Percentiles rank a stretch among this genome's conserved stretches.
Conservation (phyloP, 2,329 filamentous ascomycete species). For the Chalara sp. region DNA sequence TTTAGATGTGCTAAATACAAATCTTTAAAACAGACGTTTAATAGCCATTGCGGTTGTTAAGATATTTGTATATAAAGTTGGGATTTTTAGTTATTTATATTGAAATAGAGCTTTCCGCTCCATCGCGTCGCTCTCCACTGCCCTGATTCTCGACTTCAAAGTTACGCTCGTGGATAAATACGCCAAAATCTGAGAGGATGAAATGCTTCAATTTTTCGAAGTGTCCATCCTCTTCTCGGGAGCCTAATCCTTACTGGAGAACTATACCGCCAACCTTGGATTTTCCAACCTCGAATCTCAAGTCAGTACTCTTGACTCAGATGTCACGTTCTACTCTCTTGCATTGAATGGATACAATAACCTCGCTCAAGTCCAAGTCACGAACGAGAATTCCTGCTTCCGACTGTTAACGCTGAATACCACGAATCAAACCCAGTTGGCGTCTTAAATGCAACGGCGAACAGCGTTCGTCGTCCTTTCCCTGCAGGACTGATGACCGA, state of each 20-base stretch:
- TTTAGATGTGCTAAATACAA: too few relatives aligned
- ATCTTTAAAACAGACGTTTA: too few relatives aligned
- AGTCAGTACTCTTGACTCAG: constrained; percentile 31
- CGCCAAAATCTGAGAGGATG: constrained; percentile 55
- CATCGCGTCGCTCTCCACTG: constrained; percentile 43
- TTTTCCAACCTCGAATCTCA: constrained; percentile 39
- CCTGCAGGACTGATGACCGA: too few relatives aligned
- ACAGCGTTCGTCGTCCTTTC: too few relatives aligned
- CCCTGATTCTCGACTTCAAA: constrained; percentile 38
- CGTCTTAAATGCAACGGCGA: too few relatives aligned
- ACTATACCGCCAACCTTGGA: constrained; percentile 37
- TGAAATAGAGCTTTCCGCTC: too few relatives aligned
- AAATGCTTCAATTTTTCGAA: constrained; percentile 51
- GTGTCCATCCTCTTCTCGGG: constrained; percentile 34
- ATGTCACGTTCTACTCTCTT: constrained; percentile 48
- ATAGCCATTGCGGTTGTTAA: too few relatives aligned
- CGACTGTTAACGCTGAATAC: constrained; percentile 55
- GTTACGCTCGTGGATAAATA: constrained; percentile 38
- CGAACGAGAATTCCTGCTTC: constrained; percentile 60
- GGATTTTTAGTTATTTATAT: too few relatives aligned
- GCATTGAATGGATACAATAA: constrained; percentile 46
- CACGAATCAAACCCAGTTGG: constrained; percentile 49
- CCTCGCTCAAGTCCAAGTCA: constrained; percentile 44
- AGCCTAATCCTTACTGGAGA: constrained; percentile 39
- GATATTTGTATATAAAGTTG: too few relatives aligned